Evolutionary conservation across 768 basidiomycete genomes (phyloP), one percentile per base, ranked within the genome.

Genomic region (Ramaria sp.): DNA sequence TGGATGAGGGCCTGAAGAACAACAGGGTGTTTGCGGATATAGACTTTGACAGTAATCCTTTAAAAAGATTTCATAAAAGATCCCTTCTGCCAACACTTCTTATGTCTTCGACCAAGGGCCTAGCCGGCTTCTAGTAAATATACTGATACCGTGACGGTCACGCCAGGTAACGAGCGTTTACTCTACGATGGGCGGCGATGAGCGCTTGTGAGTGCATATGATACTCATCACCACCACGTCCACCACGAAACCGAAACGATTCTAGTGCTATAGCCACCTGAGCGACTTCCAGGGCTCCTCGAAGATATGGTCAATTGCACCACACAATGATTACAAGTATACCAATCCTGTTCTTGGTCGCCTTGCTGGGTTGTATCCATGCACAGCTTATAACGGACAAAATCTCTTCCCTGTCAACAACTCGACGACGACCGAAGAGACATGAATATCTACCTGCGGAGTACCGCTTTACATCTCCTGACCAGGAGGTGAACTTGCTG

Each of bases 391-490:
- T 38, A n/a, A 24, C 46, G 4, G 47, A 57, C 55, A 57, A 30
- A 31, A 31, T 49, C 31, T 38, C 55, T 20, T 20, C 55, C 20
- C 30, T 57, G 7, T 48, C 55, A 37, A 57, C 55, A 37, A 57
- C 55, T 38, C 46, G 22, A 9, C 31, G n/a, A 13, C 43, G 55
- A 39, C 24, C 34, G n/a, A 42, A 34, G 31, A 45, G 53, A 45
- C 19, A 46, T 46, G 39, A 54, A 27, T 13, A 42, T 27, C 31
- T 34, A 22, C 11, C 45, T 11, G 27, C 46, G n/a, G 27, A 37
- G 47, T 57, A 57, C 42, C 55, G 55, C 22, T 33, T 57, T 57
- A 24, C 34, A 12, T 9, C 43, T 4, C 55, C 55, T 7, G 48
- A 24, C 31, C 24, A 41, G 17, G 37, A 20, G 1, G 19, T 30